Conservation (phyloP, 164 flowering plant genomes). For the Chloranthus sessilifolius region DNA sequence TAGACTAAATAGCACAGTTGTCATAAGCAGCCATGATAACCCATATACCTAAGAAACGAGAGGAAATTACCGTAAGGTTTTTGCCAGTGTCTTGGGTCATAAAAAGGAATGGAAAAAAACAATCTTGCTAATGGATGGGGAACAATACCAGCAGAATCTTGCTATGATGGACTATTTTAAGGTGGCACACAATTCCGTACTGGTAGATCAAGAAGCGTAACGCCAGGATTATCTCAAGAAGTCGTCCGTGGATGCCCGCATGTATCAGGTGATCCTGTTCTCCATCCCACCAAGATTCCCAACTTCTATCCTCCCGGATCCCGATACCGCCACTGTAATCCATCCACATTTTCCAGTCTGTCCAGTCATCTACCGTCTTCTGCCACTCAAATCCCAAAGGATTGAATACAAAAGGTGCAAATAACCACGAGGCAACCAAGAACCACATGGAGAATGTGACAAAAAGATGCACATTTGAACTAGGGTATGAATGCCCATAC, state of each 20-base stretch:
- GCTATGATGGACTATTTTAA: slow-evolving; percentile 65
- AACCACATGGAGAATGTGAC: slow-evolving; percentile 97
- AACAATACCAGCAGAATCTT: slow-evolving; percentile 57
- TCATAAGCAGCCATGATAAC: slow-evolving; percentile 88
- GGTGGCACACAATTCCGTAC: slow-evolving; percentile 94
- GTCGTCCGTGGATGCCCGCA: slow-evolving; percentile 65
- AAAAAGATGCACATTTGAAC: slow-evolving; percentile 64
- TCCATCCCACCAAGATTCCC: slow-evolving; percentile 98
- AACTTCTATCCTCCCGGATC: slow-evolving; percentile 68
- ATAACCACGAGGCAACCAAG: slow-evolving; percentile 89
- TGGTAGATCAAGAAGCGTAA: slow-evolving; percentile 87
- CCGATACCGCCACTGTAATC: slow-evolving; percentile 98
- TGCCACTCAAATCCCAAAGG: slow-evolving; percentile 99
- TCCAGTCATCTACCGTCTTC: slow-evolving; percentile 98
- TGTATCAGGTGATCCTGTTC: slow-evolving; percentile 77
- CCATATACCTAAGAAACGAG: slow-evolving; percentile 66
- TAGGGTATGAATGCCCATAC: slow-evolving; percentile 71
- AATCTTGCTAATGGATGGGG: neutral
- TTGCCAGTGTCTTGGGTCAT: too few relatives aligned
- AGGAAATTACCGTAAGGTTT: too few relatives aligned
- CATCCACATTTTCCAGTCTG: slow-evolving; percentile 99
- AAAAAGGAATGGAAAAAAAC: neutral
- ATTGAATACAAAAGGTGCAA: slow-evolving; percentile 94
- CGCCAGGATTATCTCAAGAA: slow-evolving; percentile 78
- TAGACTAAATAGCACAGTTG: slow-evolving; percentile 49